phyloP scores from a whole-genome alignment of 441 rosid species.

The Viola pubescens region DNA sequence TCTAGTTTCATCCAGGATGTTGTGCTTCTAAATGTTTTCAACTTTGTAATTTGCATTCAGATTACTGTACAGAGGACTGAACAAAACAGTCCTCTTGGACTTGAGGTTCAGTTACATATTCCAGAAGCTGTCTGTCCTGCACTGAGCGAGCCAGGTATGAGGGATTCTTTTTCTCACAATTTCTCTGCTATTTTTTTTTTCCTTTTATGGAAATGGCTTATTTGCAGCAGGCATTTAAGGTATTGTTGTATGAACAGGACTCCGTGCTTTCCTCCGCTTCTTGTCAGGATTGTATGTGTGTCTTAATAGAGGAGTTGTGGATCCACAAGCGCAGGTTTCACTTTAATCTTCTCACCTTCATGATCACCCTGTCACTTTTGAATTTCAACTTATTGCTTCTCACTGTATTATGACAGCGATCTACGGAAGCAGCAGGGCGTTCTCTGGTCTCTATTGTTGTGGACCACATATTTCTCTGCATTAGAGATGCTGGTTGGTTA shows the following conservation, averaged over 20 bases:
- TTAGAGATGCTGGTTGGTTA: slow-evolving; percentile 86
- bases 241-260: slow-evolving; percentile 45
- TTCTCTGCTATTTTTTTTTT: slow-evolving; percentile 1
- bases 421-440: slow-evolving; percentile 87
- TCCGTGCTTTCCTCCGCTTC: slow-evolving; percentile 97
- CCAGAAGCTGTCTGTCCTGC: slow-evolving; percentile 98
- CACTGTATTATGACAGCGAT: slow-evolving; percentile 40
- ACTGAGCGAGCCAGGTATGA: slow-evolving; percentile 91
- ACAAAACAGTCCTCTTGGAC: slow-evolving; percentile 82
- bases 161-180: slow-evolving; percentile 7
- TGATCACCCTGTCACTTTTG: slow-evolving; percentile 8
- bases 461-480: slow-evolving; percentile 95
- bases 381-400: slow-evolving; percentile 13
- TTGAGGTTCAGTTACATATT: slow-evolving; percentile 92
- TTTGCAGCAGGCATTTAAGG: slow-evolving; percentile 10
- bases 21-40: slow-evolving; percentile 12
- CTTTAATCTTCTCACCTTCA: slow-evolving; percentile 2
- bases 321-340: slow-evolving; percentile 74
- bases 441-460: slow-evolving; percentile 82
- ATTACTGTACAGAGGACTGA: slow-evolving; percentile 96
- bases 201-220: neutral
- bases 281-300: slow-evolving; percentile 90
- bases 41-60: slow-evolving; percentile 37
- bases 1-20: slow-evolving; percentile 6
- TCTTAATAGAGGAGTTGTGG: slow-evolving; percentile 92